phyloP scores from a whole-genome alignment of 768 basidiomycete genomes.

The Trametes cinnabarina region DNA sequence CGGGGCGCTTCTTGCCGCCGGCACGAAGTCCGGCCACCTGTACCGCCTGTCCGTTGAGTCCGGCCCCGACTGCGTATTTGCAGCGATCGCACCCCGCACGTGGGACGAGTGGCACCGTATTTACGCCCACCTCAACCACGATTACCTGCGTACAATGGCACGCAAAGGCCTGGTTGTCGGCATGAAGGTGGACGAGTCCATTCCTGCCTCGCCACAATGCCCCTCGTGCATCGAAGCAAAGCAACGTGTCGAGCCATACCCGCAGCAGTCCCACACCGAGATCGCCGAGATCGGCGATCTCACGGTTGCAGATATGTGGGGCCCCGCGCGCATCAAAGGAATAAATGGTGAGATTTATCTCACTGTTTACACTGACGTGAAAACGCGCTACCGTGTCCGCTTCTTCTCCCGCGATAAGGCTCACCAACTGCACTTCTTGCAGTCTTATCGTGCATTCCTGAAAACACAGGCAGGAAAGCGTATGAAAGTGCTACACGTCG shows the following conservation, averaged over 20 bases:
- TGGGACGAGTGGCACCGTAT: slow-evolving; percentile 19
- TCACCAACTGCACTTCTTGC: background rate
- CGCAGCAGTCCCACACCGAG: background rate
- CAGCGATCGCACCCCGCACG: background rate
- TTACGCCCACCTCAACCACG: slow-evolving; percentile 15
- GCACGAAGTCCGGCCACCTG: background rate
- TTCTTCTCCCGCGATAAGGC: background rate
- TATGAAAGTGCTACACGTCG: slow-evolving; percentile 38
- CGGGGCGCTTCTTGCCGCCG: background rate
- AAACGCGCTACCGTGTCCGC: background rate
- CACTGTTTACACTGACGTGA: background rate
- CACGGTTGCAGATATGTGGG: background rate
- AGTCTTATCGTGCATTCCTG: background rate
- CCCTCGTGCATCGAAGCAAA: slow-evolving; percentile 24
- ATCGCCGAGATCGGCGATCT: slow-evolving; percentile 1
- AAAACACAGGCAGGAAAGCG: slow-evolving; percentile 29
- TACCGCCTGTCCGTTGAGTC: background rate
- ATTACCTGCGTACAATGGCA: background rate
- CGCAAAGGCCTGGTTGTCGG: slow-evolving; percentile 13
- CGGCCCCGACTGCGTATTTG: background rate
- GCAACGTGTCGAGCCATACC: slow-evolving; percentile 11
- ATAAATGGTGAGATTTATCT: background rate
- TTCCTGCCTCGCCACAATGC: slow-evolving; percentile 9
- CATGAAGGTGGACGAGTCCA: slow-evolving; percentile 8
- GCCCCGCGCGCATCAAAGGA: background rate